Conservation (phyloP, 768 basidiomycete genomes). For the Rhodotorula diobovata region DNA sequence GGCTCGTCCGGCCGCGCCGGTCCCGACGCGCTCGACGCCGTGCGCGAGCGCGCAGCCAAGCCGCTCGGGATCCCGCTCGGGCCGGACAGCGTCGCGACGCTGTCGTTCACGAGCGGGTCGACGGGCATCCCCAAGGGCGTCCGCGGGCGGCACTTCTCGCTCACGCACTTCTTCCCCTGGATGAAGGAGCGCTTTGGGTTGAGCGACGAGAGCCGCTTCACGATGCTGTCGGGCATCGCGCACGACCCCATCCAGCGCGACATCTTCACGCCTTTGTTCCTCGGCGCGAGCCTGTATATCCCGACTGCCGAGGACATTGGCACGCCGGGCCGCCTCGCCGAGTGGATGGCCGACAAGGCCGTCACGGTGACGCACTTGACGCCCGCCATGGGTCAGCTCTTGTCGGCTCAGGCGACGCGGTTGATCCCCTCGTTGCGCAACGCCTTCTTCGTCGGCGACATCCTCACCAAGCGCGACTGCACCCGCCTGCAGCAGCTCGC, state of each 20-base stretch:
- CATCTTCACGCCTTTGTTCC: slow-evolving; percentile 97
- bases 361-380: slow-evolving; percentile 97
- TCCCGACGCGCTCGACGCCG: slow-evolving; percentile 59
- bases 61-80: slow-evolving; percentile 81
- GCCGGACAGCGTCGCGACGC: slow-evolving; percentile 89
- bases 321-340: slow-evolving; percentile 88
- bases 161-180: slow-evolving; percentile 99
- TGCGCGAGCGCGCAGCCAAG: slow-evolving; percentile 56
- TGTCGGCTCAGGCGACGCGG: slow-evolving; percentile 75
- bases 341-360: slow-evolving; percentile 92
- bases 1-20: slow-evolving; percentile 55
- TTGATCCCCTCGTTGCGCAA: slow-evolving; percentile 80
- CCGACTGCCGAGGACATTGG: slow-evolving; percentile 96
- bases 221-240: slow-evolving; percentile 97
- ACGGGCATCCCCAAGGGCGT: slow-evolving; percentile 99
- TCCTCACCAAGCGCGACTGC: slow-evolving; percentile 96
- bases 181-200: slow-evolving; percentile 86
- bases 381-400: slow-evolving; percentile 97
- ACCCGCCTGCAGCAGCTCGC: slow-evolving; percentile 88
- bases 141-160: slow-evolving; percentile 82
- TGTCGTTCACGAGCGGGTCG: slow-evolving; percentile 94
- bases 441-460: slow-evolving; percentile 99
- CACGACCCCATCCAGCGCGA: slow-evolving; percentile 99
- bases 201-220: slow-evolving; percentile 71
- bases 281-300: slow-evolving; percentile 90